Base-by-base conservation (phyloP, 768 basidiomycete genomes). In the Suillus sp. region DNA sequence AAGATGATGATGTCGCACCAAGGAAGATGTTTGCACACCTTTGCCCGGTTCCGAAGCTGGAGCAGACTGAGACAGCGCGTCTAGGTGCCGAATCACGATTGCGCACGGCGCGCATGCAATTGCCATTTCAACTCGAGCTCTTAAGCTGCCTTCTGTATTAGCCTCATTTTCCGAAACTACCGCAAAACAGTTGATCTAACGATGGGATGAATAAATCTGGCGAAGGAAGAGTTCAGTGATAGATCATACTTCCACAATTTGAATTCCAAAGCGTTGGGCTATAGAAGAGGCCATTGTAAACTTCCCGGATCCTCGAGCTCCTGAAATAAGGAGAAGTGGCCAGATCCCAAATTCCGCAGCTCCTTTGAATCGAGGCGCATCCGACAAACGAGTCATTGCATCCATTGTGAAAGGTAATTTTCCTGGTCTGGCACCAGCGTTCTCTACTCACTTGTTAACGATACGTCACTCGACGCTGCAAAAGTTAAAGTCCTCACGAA, bases 171-270 rank as follows among this genome's bases (percentile, higher is more conserved):
- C 96, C 2, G 89, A 91, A 8, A 95, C 69, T 6, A 95, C 69
- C 60, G 93, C 86, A 71, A 87, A 98, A 71, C 94, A 96, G 65
- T 97, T 88, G 51, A 96, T 80, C 95, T 98, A 65, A 48, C 48
- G 50, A 50, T 3, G 37, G 5, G 30, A 34, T 30, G 7, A 62
- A 45, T 25, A 22, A 40, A 59, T 37, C n/a, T 40, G 8, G 25
- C 45, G 13, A 60, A 48, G 45, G 4, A 27, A 4, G 2, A 32
- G 0, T 34, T 20, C 25, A 18, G 18, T 1, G 47, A 25, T 14
- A 37, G 9, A 25, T 9, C 34, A 3, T 68, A 92, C 95, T 82
- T 95, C 92, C 14, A 92, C 79, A 0, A 93, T 63, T 73, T 95
- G 93, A 62, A 95, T 81, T 14, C 93, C 94, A 2, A 94, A 75